Evolutionary conservation across 148 eudicot species (phyloP).

Genomic region (Rhododendron henanense): DNA sequence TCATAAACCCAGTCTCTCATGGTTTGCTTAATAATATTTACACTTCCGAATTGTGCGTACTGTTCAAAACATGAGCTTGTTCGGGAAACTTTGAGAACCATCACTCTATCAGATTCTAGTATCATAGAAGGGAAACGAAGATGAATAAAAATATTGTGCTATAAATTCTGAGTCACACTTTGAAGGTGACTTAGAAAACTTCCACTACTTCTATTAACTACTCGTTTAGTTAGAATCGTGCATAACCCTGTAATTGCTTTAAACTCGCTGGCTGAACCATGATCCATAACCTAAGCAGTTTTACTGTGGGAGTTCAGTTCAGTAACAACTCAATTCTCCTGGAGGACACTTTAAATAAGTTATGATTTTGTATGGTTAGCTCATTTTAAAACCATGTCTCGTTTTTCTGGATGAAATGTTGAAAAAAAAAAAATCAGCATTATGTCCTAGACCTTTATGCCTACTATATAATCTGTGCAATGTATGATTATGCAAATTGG

Average conservation of each 20-base stretch:
- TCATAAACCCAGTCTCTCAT: not conserved
- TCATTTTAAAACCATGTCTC: not conserved
- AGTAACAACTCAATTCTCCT: not conserved
- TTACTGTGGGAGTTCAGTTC: not conserved
- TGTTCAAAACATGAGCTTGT: not conserved
- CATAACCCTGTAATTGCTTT: not conserved
- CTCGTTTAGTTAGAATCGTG: too few species aligned
- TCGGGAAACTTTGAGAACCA: not conserved
- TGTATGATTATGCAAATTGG: not conserved
- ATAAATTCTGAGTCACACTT: not conserved
- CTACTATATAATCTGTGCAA: not conserved
- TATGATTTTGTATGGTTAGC: not conserved
- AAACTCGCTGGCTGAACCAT: not conserved
- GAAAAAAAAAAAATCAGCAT: not conserved
- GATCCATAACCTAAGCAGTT: not conserved
- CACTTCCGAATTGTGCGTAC: not conserved
- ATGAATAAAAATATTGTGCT: not conserved
- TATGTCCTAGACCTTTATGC: not conserved
- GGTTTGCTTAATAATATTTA: not conserved
- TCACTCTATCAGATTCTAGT: not conserved
- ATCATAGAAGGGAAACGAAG: not conserved
- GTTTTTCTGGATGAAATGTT: not conserved
- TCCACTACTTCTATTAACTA: not conserved
- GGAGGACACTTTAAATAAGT: not conserved
- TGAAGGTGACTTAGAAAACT: not conserved